Evolutionary conservation across 2,329 filamentous ascomycete genomes (phyloP).

Genomic region (Diaporthe batatas): DNA sequence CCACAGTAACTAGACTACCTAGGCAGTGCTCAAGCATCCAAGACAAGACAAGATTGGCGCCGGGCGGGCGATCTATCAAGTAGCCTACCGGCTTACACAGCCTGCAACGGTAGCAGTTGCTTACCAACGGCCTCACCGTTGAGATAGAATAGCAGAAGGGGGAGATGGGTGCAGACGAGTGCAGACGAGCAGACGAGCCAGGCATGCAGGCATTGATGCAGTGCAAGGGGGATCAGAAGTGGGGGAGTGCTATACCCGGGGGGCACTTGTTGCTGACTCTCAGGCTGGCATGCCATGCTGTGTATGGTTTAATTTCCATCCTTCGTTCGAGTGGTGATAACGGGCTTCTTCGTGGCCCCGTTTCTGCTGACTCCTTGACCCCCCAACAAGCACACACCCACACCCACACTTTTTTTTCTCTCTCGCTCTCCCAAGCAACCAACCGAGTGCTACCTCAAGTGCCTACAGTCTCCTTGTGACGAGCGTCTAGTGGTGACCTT

Average conservation of each 20-base stretch:
- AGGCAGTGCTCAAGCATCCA: no score
- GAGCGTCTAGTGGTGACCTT: slow-evolving; percentile 2
- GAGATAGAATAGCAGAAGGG: not conserved
- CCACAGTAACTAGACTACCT: no score
- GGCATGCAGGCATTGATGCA: slow-evolving; percentile 3
- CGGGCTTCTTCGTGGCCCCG: slow-evolving; percentile 7
- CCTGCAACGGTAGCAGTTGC: not conserved
- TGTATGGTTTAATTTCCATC: slow-evolving; percentile 27
- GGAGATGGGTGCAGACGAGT: not conserved
- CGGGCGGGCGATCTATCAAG: slow-evolving; percentile 10
- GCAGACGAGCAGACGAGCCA: not conserved
- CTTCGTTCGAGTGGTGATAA: slow-evolving; percentile 19
- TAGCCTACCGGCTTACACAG: not conserved
- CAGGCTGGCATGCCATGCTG: not conserved
- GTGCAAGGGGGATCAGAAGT: not conserved
- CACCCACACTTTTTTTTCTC: not conserved
- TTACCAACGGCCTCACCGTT: not conserved
- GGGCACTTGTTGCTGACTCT: slow-evolving; percentile 16
- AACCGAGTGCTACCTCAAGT: not conserved
- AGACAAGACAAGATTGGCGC: slow-evolving; percentile 10
- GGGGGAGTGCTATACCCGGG: not conserved
- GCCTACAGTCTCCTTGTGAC: not conserved
- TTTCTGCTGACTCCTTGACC: not conserved
- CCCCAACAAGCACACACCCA: slow-evolving; percentile 1
- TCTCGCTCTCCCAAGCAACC: not conserved